Evolutionary conservation across 805 yeast genomes (phyloP).

Genomic region (Yarrowia divulgata): DNA sequence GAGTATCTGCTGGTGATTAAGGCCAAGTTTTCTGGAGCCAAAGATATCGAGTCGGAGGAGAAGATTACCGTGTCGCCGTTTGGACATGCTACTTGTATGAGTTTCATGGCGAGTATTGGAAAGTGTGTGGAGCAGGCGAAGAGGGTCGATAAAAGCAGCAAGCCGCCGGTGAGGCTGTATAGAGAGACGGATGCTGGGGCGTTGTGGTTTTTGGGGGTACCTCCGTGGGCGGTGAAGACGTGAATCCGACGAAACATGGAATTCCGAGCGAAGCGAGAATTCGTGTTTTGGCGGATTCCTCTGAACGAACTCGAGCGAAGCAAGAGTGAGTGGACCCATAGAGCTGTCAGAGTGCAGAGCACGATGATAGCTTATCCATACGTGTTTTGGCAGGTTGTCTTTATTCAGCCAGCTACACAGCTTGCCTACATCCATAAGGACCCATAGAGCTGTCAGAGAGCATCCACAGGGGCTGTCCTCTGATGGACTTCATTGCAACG

Average conservation of each 20-base stretch:
- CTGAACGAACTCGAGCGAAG: not conserved
- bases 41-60: constrained; percentile 51
- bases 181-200: constrained; percentile 29
- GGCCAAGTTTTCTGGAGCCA: constrained; percentile 51
- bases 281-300: too few species aligned
- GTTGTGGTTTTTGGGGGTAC: constrained; percentile 34
- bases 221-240: constrained; percentile 33
- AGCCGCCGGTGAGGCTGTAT: constrained; percentile 27
- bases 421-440: too few species aligned
- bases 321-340: not conserved
- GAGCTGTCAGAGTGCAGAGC: too few species aligned
- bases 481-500: too few species aligned
- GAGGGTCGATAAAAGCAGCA: constrained; percentile 27
- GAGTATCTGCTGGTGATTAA: constrained; percentile 49
- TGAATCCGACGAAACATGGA: not conserved
- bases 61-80: constrained; percentile 51
- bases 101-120: constrained; percentile 49
- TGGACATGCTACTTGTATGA: constrained; percentile 50
- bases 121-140: constrained; percentile 49
- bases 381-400: too few species aligned
- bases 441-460: too few species aligned
- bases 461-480: too few species aligned
- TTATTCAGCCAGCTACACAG: too few species aligned
- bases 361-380: too few species aligned
- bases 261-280: not conserved